Evolutionary conservation across 2,329 filamentous ascomycete genomes (phyloP), one percentile per base, ranked within the genome.

Genomic region (Fusarium luffae): DNA sequence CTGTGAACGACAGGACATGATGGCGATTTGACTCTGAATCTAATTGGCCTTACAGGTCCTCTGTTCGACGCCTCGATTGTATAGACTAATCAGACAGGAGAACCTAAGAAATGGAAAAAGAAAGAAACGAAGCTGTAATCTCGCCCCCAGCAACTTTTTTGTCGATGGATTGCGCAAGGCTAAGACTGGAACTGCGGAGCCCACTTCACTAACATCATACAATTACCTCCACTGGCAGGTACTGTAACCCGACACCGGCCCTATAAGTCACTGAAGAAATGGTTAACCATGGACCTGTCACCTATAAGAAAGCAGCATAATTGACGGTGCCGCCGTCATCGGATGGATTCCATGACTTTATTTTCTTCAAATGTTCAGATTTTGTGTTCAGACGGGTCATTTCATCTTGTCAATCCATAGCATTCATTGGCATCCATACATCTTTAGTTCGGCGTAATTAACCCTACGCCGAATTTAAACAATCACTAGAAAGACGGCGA

Each of bases 1-100:
- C 47, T 69, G 68, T 58, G 73, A 62, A 34, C 75, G 75, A 43
- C 74, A 74, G 23, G 73, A 71, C 75, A 77, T 77, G 27, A 37
- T 52, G 44, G 14, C 19, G 25, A 34, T 57, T 59, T 49, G 48
- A 41, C 40, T 19, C 21, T 46, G 52, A 54, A 67, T 70, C 43
- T 11, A 63, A 69, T 67, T 48, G 46, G 13, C 66, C 66, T 34
- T 40, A 18, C 40, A 63, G 34, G n/a, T 54, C 57, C 48, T 48
- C 23, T 25, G 7, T 34, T 42, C 10, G 14, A 37, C 23, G 47
- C 13, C 25, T n/a, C 47, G 42, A 66, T 66, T 47, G 41, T 44
- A 41, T 32, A 54, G 43, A 23, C 28, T 48, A 34, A 41, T n/a
- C 44, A 49, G 11, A 34, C 12, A 47, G 16, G 19, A n/a, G 25